phyloP scores from a whole-genome alignment of 1,139 yeast species.

The Wickerhamomyces sp. region DNA sequence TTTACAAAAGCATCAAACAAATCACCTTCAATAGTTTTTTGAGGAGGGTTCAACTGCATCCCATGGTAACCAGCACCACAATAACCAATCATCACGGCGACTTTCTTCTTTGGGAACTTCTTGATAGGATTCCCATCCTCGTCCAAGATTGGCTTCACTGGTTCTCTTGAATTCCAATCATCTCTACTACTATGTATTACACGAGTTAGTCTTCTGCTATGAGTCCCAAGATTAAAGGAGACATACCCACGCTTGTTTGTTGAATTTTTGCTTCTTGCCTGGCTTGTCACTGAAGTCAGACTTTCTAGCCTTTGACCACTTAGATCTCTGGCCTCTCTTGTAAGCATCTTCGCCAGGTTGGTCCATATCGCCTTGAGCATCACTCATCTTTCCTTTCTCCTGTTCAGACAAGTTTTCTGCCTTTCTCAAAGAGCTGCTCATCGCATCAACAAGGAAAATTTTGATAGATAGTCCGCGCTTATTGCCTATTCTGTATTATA shows the following conservation, averaged over 20 bases:
- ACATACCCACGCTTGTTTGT: constrained; percentile 49
- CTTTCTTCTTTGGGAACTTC: constrained; percentile 50
- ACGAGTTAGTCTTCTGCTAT: constrained; percentile 3
- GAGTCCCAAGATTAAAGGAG: constrained; percentile 7
- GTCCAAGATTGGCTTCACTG: constrained; percentile 40
- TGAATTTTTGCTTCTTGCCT: constrained; percentile 13
- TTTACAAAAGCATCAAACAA: constrained; percentile 76
- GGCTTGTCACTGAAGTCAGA: constrained; percentile 35
- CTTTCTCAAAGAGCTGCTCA: constrained; percentile 5
- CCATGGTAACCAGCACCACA: constrained; percentile 99
- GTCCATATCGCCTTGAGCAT: constrained; percentile 15
- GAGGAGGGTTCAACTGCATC: constrained; percentile 92
- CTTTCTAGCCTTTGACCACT: constrained; percentile 43
- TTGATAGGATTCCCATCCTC: constrained; percentile 57
- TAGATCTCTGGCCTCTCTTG: constrained; percentile 40
- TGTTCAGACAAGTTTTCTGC: too few relatives aligned
- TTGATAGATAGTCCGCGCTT: neutral
- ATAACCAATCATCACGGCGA: constrained; percentile 90
- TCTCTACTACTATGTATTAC: constrained; percentile 1
- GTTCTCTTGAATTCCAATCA: constrained; percentile 10
- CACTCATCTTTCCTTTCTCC: constrained; percentile 2
- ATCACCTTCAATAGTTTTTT: constrained; percentile 89
- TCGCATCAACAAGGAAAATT: constrained; percentile 2
- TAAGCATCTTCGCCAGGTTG: constrained; percentile 32
- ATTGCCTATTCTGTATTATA: neutral